A percentile compares a stretch with the other conserved stretches of the same genome.
These are phyloP conservation scores for Candida michaelii DNA, from an alignment of 805 yeast genomes.

Conservation along the genomic window DNA sequence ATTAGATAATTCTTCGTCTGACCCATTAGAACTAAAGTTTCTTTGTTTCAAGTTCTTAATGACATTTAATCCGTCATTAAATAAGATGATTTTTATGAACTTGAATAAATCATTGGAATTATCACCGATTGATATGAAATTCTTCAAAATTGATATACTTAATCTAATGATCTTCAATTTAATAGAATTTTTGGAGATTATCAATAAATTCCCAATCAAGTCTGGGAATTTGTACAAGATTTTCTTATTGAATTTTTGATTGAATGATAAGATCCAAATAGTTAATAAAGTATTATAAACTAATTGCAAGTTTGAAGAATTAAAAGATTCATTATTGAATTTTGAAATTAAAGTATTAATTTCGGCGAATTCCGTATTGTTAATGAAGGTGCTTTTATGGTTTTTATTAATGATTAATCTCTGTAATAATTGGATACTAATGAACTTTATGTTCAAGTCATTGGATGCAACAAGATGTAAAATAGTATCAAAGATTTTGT, in stretches of 20 bases:
- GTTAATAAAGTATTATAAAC: slow-evolving; percentile 77
- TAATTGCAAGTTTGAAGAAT: slow-evolving; percentile 64
- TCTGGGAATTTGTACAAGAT: slow-evolving; percentile 54
- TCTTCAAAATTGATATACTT: slow-evolving; percentile 70
- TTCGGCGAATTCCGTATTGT: slow-evolving; percentile 30
- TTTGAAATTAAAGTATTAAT: slow-evolving; percentile 19
- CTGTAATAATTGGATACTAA: slow-evolving; percentile 62
- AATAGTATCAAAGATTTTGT: slow-evolving; percentile 38
- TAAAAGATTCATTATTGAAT: slow-evolving; percentile 15
- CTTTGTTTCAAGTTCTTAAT: slow-evolving; percentile 73
- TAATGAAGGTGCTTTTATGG: slow-evolving; percentile 50
- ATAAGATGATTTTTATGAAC: slow-evolving; percentile 64
- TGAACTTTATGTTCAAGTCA: slow-evolving; percentile 53
- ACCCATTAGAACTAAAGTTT: slow-evolving; percentile 69
- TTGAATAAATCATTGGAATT: slow-evolving; percentile 35
- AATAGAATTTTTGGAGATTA: slow-evolving; percentile 73
- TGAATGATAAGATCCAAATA: slow-evolving; percentile 85
- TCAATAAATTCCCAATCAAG: slow-evolving; percentile 51
- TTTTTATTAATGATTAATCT: slow-evolving; percentile 55
- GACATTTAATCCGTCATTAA: slow-evolving; percentile 72
- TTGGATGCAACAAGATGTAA: slow-evolving; percentile 28
- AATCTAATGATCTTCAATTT: slow-evolving; percentile 90
- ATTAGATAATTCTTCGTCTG: slow-evolving; percentile 79
- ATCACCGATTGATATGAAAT: slow-evolving; percentile 46
- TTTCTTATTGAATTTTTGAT: slow-evolving; percentile 46